Evolutionary conservation across 2,329 filamentous ascomycete species (phyloP).

Genomic region (Thielaviopsis ethacetica): DNA sequence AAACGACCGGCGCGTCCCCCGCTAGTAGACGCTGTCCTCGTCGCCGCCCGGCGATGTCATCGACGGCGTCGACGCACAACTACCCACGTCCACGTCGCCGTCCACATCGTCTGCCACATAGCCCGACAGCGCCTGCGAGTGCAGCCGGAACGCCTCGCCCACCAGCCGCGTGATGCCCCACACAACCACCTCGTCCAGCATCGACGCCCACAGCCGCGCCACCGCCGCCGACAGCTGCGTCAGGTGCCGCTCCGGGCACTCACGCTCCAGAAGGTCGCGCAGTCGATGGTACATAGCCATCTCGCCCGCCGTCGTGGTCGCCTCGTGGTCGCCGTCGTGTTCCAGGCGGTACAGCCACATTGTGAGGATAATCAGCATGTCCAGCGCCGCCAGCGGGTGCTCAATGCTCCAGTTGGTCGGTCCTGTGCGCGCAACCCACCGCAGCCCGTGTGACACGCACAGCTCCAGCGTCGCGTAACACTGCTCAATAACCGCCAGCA

Average conservation of each 20-base stretch:
- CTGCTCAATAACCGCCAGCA: conserved; percentile 96
- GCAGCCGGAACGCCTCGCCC: conserved; percentile 95
- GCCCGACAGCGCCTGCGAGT: conserved; percentile 84
- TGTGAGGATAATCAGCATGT: conserved; percentile 94
- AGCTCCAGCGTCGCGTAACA: conserved; percentile 98
- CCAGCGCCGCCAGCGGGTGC: conserved; percentile 88
- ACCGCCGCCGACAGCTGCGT: conserved; percentile 88
- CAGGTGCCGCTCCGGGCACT: conserved; percentile 27
- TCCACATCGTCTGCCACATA: conserved; percentile 58
- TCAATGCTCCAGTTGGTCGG: conserved; percentile 99
- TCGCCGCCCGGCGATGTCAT: conserved; percentile 58
- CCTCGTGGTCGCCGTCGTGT: conserved; percentile 71
- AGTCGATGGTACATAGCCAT: conserved; percentile 84
- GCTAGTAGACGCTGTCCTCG: conserved; percentile 56
- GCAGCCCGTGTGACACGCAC: conserved; percentile 81
- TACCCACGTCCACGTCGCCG: conserved; percentile 39
- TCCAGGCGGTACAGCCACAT: conserved; percentile 98
- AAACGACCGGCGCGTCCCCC: conserved; percentile 23
- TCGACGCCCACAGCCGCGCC: conserved; percentile 87
- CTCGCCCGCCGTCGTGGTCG: conserved; percentile 61
- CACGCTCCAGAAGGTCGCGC: conserved; percentile 59
- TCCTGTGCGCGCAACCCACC: conserved; percentile 95
- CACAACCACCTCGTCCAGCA: conserved; percentile 96
- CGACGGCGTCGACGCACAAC: conserved; percentile 52
- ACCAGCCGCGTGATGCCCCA: conserved; percentile 96